A percentile compares a stretch with the other conserved stretches of the same genome.
Conservation (phyloP, 441 rosid genomes). For the Populus hybrid region DNA sequence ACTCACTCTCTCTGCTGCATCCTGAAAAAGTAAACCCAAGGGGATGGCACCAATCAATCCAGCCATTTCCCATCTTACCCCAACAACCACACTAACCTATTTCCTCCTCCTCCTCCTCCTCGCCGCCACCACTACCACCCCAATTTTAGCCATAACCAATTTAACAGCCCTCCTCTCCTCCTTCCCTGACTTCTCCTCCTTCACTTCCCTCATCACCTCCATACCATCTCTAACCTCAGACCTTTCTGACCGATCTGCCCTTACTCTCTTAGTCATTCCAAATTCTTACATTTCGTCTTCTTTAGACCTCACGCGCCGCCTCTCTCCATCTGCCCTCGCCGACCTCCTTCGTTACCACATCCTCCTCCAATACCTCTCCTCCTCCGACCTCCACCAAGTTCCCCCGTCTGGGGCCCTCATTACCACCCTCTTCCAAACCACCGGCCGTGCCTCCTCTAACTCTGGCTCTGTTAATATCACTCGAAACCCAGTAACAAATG, state of each 20-base stretch:
- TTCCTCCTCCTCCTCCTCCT: conserved; percentile 34
- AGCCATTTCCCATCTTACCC: conserved; percentile 47
- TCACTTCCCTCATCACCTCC: conserved; percentile 61
- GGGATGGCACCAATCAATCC: conserved; percentile 25
- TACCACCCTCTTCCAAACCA: conserved; percentile 71
- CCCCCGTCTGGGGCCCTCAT: conserved; percentile 54
- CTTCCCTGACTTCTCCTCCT: conserved; percentile 64
- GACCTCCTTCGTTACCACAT: conserved; percentile 89
- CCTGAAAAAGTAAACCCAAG: background rate
- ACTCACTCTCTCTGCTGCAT: background rate
- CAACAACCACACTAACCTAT: conserved; percentile 28
- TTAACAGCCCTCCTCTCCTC: conserved; percentile 63
- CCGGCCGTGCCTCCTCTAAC: conserved; percentile 60
- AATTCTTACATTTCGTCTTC: conserved; percentile 43
- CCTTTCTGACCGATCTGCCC: conserved; percentile 51
- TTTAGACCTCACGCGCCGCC: conserved; percentile 55
- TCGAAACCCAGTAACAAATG: conserved; percentile 40
- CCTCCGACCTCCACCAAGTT: conserved; percentile 55
- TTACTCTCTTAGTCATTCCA: conserved; percentile 37
- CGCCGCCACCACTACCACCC: conserved; percentile 16
- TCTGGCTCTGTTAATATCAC: conserved; percentile 76
- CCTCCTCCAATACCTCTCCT: conserved; percentile 67
- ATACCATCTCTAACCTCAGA: conserved; percentile 41
- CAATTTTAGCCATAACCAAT: conserved; percentile 37
- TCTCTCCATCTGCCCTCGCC: conserved; percentile 55